These are phyloP conservation scores for Zoysia matrella DNA, from an alignment of 202 grass and related monocot species.

Conservation along the genomic window DNA sequence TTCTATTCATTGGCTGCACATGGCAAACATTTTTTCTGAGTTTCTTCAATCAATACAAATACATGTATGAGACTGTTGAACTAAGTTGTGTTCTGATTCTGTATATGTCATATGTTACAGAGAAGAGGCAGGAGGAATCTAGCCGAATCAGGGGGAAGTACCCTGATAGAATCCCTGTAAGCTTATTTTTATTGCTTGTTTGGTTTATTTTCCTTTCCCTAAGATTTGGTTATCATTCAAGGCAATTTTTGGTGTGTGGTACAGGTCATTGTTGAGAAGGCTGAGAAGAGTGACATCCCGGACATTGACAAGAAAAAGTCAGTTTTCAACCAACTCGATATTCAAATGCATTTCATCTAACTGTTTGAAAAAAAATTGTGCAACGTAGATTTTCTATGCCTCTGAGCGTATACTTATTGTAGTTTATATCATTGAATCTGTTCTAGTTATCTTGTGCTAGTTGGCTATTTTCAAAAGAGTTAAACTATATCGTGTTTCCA, in stretches of 20 bases:
- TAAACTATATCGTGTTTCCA: not conserved
- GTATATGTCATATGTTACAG: constrained; percentile 36
- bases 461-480: not conserved
- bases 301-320: constrained; percentile 99
- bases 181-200: not conserved
- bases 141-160: constrained; percentile 53
- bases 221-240: constrained; percentile 7
- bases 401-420: not conserved
- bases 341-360: not conserved
- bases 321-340: constrained; percentile 23
- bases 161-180: constrained; percentile 48
- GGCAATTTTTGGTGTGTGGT: not conserved
- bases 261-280: constrained; percentile 56
- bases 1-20: not conserved
- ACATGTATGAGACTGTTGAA: not conserved
- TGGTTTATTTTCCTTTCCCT: not conserved
- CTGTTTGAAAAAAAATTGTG: not conserved
- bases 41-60: not conserved
- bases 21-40: not conserved
- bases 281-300: constrained; percentile 83
- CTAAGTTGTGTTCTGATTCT: constrained; percentile 4
- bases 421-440: not conserved
- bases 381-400: not conserved
- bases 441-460: not conserved
- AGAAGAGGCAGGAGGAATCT: constrained; percentile 91